A percentile compares a stretch with the other conserved stretches of the same genome.
Evolutionary conservation across 352 stramenopile species (phyloP).

Genomic region (Thraustochytrium striatum): DNA sequence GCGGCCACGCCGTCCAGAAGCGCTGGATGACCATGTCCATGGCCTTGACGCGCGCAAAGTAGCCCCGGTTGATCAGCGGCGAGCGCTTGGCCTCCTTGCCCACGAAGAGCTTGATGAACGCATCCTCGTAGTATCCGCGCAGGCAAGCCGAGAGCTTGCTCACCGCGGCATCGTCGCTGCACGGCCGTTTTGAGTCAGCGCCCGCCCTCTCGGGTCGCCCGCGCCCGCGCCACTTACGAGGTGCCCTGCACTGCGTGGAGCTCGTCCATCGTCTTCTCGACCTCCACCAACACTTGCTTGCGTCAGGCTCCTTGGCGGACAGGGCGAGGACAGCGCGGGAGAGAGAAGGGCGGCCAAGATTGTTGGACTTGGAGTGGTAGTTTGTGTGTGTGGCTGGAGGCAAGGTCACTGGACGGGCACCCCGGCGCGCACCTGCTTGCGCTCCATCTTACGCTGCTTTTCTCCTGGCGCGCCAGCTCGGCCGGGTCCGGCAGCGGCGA

Average conservation of each 20-base stretch:
- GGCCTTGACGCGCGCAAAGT: conserved; percentile 52
- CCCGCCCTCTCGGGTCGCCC: neutral
- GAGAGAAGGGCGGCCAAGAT: neutral
- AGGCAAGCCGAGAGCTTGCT: conserved; percentile 49
- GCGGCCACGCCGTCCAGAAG: conserved; percentile 41
- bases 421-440: neutral
- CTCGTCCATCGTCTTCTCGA: neutral
- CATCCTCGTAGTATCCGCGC: conserved; percentile 54
- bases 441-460: too few species aligned
- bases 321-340: neutral
- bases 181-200: conserved; percentile 38
- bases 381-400: neutral
- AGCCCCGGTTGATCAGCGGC: conserved; percentile 56
- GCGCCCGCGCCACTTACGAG: conserved; percentile 14
- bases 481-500: too few species aligned
- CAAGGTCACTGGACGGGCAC: neutral
- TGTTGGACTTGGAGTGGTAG: neutral
- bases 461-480: too few species aligned
- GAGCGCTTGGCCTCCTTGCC: conserved; percentile 41
- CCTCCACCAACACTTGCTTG: neutral
- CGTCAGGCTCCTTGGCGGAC: neutral
- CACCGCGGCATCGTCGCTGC: conserved; percentile 48
- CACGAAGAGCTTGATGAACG: conserved; percentile 53
- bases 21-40: conserved; percentile 52
- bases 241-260: conserved; percentile 33